phyloP scores from a whole-genome alignment of 495 filamentous ascomycete species.

The Trypethelium eluteriae region DNA sequence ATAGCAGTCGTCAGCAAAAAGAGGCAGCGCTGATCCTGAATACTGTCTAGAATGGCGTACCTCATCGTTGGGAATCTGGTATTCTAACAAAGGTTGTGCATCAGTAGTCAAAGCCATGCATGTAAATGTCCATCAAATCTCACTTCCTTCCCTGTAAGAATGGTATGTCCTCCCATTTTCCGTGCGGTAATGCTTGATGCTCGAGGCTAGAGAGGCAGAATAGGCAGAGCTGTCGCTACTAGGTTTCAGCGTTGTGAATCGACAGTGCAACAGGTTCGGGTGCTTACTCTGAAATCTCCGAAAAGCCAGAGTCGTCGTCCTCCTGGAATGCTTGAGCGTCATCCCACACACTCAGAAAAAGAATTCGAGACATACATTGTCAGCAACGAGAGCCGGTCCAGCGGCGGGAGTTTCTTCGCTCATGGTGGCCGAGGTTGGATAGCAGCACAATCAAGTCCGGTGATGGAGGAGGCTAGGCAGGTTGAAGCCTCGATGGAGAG shows the following conservation, averaged over 20 bases:
- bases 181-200: constrained; percentile 47
- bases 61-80: constrained; percentile 46
- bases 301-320: constrained; percentile 3
- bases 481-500: background rate
- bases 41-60: constrained; percentile 21
- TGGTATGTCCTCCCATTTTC: constrained; percentile 43
- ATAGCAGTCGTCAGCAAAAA: background rate
- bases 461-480: background rate
- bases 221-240: constrained; percentile 14
- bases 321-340: background rate
- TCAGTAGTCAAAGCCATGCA: background rate
- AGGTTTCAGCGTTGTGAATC: background rate
- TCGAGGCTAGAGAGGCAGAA: constrained; percentile 42
- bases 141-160: constrained; percentile 41
- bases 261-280: background rate
- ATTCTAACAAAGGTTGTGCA: constrained; percentile 24
- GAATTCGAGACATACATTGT: background rate
- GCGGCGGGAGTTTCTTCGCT: background rate
- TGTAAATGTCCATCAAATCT: background rate
- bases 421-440: background rate
- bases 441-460: background rate
- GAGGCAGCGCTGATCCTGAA: background rate
- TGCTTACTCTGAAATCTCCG: background rate
- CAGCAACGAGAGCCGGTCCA: background rate
- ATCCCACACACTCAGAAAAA: background rate